phyloP scores from a whole-genome alignment of 306 rosid genomes.

The Trichosanthes truncata region DNA sequence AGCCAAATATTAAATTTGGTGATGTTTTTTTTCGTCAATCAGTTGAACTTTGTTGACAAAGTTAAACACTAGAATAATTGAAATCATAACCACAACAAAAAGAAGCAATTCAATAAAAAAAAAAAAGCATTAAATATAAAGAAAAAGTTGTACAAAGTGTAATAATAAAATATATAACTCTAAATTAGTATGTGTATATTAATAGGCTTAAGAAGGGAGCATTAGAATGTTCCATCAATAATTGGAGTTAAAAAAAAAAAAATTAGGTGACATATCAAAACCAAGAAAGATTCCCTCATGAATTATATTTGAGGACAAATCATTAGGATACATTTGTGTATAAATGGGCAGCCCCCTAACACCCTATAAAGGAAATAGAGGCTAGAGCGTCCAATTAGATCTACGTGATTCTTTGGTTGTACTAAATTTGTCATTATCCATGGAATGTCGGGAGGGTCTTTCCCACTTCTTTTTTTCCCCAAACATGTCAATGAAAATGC shows the following conservation, averaged over 20 bases:
- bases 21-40: not conserved
- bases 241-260: not conserved
- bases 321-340: not conserved
- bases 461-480: not conserved
- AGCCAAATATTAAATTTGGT: not conserved
- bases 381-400: not conserved
- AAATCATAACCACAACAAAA: not conserved
- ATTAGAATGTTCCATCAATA: slow-evolving; percentile 5
- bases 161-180: not conserved
- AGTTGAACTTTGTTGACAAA: not conserved
- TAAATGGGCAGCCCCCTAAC: not conserved
- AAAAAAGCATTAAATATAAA: not conserved
- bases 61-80: not conserved
- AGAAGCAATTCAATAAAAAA: not conserved
- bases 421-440: not conserved
- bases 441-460: not conserved
- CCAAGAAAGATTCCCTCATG: not conserved
- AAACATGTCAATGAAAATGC: not conserved
- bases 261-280: not conserved
- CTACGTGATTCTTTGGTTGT: not conserved
- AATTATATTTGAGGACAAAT: not conserved
- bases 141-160: not conserved
- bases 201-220: not conserved
- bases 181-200: not conserved
- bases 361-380: not conserved